A percentile compares a stretch with the other conserved stretches of the same genome.
phyloP scores from a whole-genome alignment of 768 basidiomycete genomes.

The Xanthoconium purpureum region DNA sequence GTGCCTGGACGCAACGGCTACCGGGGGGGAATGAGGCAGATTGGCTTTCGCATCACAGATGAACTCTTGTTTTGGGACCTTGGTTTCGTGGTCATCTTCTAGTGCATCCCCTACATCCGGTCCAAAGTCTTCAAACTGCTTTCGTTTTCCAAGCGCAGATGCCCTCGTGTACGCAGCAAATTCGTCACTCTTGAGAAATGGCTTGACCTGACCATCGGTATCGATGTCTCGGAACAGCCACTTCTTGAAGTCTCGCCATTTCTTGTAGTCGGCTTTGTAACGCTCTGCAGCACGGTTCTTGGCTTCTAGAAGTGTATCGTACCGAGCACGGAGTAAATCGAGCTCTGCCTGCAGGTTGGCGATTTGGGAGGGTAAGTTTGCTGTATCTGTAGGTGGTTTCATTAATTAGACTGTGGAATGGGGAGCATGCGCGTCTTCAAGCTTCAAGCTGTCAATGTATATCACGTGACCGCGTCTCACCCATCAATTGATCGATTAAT shows the following conservation, averaged over 20 bases:
- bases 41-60: background rate
- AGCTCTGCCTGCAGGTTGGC: constrained; percentile 31
- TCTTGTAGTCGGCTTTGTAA: constrained; percentile 52
- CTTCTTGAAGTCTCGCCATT: constrained; percentile 45
- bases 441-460: background rate
- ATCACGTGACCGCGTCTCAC: constrained; percentile 26
- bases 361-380: constrained; percentile 13
- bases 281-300: constrained; percentile 45
- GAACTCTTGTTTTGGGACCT: constrained; percentile 4
- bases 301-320: constrained; percentile 43
- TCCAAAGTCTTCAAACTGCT: constrained; percentile 21
- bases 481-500: no score
- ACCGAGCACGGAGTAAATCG: constrained; percentile 37
- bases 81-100: constrained; percentile 6
- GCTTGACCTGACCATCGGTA: constrained; percentile 27
- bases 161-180: constrained; percentile 22
- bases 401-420: background rate
- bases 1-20: background rate
- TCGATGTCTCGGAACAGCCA: constrained; percentile 41
- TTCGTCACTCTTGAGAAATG: constrained; percentile 29
- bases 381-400: constrained; percentile 1
- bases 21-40: background rate
- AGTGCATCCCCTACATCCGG: constrained; percentile 8
- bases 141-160: constrained; percentile 29
- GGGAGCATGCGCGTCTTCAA: no score